Conservation (phyloP, 257 asterid species). For the Scutellaria barbata region DNA sequence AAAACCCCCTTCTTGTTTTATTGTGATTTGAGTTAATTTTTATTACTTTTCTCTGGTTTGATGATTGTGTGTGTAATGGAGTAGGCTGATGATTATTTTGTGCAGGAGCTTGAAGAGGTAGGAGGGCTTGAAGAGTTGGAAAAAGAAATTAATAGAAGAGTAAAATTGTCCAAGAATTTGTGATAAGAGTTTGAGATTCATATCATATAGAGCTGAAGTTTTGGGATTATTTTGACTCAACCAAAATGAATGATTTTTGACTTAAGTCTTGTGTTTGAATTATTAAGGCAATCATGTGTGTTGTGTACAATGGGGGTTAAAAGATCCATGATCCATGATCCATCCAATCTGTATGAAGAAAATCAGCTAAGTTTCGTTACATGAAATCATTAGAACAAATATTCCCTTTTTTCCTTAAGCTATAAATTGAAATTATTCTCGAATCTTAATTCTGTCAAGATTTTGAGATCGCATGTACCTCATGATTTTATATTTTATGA, state of each 20-base stretch:
- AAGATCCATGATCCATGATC: no score
- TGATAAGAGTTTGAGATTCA: slow-evolving; percentile 26
- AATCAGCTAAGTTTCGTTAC: no score
- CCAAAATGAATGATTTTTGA: slow-evolving; percentile 32
- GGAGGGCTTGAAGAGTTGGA: slow-evolving; percentile 85
- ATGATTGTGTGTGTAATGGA: not conserved
- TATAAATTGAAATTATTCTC: no score
- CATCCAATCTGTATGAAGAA: no score
- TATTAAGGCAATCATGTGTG: not conserved
- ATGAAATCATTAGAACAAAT: no score
- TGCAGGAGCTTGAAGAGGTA: slow-evolving; percentile 83
- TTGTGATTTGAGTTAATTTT: not conserved
- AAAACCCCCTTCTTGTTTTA: not conserved
- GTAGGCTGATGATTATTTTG: not conserved
- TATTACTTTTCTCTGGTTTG: not conserved
- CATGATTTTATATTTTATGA: no score
- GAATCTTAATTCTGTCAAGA: no score
- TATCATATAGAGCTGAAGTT: not conserved
- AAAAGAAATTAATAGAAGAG: slow-evolving; percentile 68
- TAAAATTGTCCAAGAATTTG: slow-evolving; percentile 52
- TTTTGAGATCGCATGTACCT: no score
- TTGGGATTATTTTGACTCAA: not conserved
- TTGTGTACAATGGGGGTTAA: no score
- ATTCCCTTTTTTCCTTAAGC: no score
- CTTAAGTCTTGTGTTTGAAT: not conserved